Percentiles rank a stretch among this genome's conserved stretches.
phyloP scores from a whole-genome alignment of 2,329 filamentous ascomycete genomes.

The Cordyceps farinosa region DNA sequence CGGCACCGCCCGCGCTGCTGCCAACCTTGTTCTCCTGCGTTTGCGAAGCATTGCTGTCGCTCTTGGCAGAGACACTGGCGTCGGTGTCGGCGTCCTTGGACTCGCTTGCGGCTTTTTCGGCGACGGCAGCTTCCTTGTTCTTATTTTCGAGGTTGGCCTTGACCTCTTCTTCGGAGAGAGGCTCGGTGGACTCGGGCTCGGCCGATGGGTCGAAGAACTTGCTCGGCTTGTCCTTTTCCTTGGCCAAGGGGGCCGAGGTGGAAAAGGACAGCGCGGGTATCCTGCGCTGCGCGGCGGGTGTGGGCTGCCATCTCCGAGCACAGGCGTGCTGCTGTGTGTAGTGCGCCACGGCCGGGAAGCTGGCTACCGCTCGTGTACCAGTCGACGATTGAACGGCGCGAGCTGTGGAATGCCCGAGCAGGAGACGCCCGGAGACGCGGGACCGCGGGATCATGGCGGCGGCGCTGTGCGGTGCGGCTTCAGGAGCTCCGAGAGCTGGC shows the following conservation, averaged over 20 bases:
- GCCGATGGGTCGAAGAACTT: constrained; percentile 48
- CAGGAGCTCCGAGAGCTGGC: constrained; percentile 17
- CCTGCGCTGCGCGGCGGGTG: constrained; percentile 25
- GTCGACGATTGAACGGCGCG: constrained; percentile 25
- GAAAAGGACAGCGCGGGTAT: constrained; percentile 34
- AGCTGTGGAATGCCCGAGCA: constrained; percentile 34
- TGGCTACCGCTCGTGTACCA: constrained; percentile 26
- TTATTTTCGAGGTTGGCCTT: constrained; percentile 49
- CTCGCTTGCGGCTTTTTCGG: constrained; percentile 45
- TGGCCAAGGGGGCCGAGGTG: constrained; percentile 32
- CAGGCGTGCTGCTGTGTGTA: constrained; percentile 29
- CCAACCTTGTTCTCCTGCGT: constrained; percentile 50
- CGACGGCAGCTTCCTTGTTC: constrained; percentile 35
- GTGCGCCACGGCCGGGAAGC: constrained; percentile 27
- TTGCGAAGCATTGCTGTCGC: constrained; percentile 33
- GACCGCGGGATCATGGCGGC: constrained; percentile 40
- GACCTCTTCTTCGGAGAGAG: constrained; percentile 51
- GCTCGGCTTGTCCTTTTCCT: constrained; percentile 40
- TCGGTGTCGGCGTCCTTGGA: constrained; percentile 42
- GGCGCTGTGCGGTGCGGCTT: constrained; percentile 12
- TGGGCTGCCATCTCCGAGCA: constrained; percentile 30
- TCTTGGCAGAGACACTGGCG: constrained; percentile 43
- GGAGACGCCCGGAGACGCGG: constrained; percentile 37
- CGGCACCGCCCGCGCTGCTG: constrained; percentile 43
- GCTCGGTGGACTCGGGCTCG: constrained; percentile 39